phyloP scores from a whole-genome alignment of 1,284 basidiomycete species.

The Paramarasmius palmivorus region DNA sequence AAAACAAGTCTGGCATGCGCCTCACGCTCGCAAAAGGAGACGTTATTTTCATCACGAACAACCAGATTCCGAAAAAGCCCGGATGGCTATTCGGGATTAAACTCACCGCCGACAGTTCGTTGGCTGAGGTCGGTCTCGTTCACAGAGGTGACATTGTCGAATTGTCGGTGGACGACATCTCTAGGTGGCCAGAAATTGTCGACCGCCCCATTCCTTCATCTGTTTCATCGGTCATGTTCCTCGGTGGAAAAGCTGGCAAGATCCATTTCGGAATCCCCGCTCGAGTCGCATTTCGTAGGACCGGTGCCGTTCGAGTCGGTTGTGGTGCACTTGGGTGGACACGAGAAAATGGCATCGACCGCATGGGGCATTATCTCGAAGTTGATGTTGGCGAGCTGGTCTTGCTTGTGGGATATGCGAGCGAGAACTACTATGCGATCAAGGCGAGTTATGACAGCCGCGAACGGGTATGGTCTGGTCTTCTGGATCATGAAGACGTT shows the following conservation, averaged over 20 bases:
- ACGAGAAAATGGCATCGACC: neutral
- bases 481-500: constrained; percentile 1
- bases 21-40: constrained; percentile 1
- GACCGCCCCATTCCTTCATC: constrained; percentile 3
- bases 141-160: neutral
- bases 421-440: constrained; percentile 3
- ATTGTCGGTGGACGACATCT: neutral
- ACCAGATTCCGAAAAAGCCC: neutral
- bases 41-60: constrained; percentile 1
- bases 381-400: neutral
- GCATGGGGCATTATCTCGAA: neutral
- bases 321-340: neutral
- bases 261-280: constrained; percentile 4
- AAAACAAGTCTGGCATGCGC: neutral
- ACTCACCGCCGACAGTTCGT: constrained; percentile 1
- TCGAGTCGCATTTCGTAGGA: neutral
- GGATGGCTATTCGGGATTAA: constrained; percentile 2
- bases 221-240: constrained; percentile 1
- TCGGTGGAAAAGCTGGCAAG: constrained; percentile 1
- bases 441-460: neutral
- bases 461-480: constrained; percentile 2
- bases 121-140: constrained; percentile 4
- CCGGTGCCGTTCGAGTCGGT: neutral
- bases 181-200: neutral
- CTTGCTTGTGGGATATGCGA: constrained; percentile 3